Base-by-base conservation (phyloP, 495 filamentous ascomycete genomes). In the Cudoniella acicularis region DNA sequence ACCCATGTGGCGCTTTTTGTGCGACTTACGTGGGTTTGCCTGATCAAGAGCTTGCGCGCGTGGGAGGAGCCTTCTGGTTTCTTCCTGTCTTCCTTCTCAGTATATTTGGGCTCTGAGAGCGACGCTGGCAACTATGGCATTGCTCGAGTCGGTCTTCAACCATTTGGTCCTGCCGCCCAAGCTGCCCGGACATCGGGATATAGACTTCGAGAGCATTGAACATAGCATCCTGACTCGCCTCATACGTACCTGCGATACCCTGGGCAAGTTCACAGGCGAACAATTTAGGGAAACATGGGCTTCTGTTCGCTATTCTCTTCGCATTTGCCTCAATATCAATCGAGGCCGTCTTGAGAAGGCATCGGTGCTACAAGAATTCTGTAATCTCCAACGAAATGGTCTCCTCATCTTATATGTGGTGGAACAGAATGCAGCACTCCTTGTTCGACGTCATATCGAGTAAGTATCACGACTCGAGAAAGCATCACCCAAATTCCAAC, bases 371-470 rank as follows among this genome's bases (percentile, higher is more conserved):
- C 20, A 60, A 17, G 68, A 67, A n/a, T 65, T 83, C 9, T 18
- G 58, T 1, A 47, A 57, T 0, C 63, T 82, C 3, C 49, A 73
- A 13, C 53, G 56, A 1, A 53, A 67, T 16, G 57, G 65, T 45
- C 57, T 69, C 16, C 60, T 85, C 16, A 74, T 82, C 16, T 45
- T 84, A 6, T 66, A 82, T 64, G 62, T 87, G 20, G 57, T 64
- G 2, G 71, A 76, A 47, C 83, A 86, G 59, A 87, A 86, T 73
- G 79, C 83, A 2, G 81, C 72, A 10, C 52, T 85, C 11, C 61
- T 85, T 3, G 69, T 87, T 25, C 73, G 75, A 41, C 66, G 69
- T 6, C 65, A 71, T 11, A 30, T 26, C 2, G 13, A 51, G 79
- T 80, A 61, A 74, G 79, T 49, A 43, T 43, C 36, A 45, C 52